Evolutionary conservation across 129 eudicot genomes (phyloP), one percentile per base, ranked within the genome.

Genomic region (Helichrysum umbraculigerum): DNA sequence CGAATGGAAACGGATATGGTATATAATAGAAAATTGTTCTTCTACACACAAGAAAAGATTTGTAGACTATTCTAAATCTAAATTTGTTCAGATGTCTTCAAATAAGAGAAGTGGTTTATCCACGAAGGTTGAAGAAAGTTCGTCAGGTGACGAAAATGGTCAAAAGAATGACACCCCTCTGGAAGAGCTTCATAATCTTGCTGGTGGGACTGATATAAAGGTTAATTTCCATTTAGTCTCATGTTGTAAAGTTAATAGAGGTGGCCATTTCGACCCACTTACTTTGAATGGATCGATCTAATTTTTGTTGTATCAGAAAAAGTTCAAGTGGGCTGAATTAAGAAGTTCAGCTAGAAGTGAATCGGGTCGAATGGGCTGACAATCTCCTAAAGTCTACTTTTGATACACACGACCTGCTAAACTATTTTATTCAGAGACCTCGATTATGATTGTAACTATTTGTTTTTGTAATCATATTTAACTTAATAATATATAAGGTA

Each of bases 1-100:
- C 85, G 99, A 79, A 95, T 91, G 97, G 99, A 95, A 86, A 74
- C 86, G 9, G 97, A 89, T 83, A 80, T 80, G 97, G 99, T 91
- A 78, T 80, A 86, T 56, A 42, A 80, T 65, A 29, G 54, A 54
- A 35, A 75, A 20, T 47, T 85, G n/a, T 52, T 77, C 16, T 37
- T 39, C 28, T 41, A 58, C 64, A 37, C 47, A 54, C 59, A 39
- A 62, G n/a, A 51, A 41, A 34, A 56, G 61, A 29, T 51, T 4
- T 73, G 25, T 71, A 61, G 8, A 54, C 0, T 67, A 59, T 41
- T 75, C 62, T 71, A 71, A 73, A 82, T 41, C 68, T 56, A 17
- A 47, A 17, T 80, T 79, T 77, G 76, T 79, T 75, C 73, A 84
- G 93, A 76, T 70, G 37, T 66, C 84, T 76, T 75, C 81, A 76